Evolutionary conservation across 148 eudicot genomes (phyloP), one percentile per base, ranked within the genome.

Genomic region (Mesembryanthemum crystallinum): DNA sequence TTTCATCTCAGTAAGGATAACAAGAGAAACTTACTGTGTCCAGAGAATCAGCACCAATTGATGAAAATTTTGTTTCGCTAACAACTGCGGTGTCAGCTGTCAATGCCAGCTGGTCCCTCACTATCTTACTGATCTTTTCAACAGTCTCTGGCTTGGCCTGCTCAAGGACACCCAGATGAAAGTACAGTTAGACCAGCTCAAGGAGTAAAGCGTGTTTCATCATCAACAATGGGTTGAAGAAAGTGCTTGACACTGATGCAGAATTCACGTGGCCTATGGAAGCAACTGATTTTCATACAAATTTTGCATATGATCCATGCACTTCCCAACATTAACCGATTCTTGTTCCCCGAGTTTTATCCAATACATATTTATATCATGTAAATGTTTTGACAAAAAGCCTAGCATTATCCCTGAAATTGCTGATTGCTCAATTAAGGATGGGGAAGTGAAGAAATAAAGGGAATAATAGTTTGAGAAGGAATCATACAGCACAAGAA

Each of bases 111-210:
- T 87, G 92, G 64, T 83, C 71, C 72, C 32, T 85, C 77, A 89
- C 92, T 13, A 89, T 85, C 5, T 68, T 69, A 28, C 81, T 76
- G 10, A 89, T 90, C 82, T 85, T 84, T 6, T 87, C 85, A 25
- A 89, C 79, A 67, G 90, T 89, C 78, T 87, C 90, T 28, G 81
- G 84, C 55, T 86, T 87, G n/a, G 92, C 92, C 92, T 89, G 86
- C 63, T 63, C 42, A 75, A 74, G 43, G n/a, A 60, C 21, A 55
- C 54, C 70, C 75, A 32, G 25, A 20, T 25, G 21, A 8, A 64
- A 15, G 29, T 64, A 35, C 42, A 32, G 8, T 17, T 27, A 30
- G 39, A 29, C 14, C 8, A 63, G 67, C 37, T 37, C 18, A 67
- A 42, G 0, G 29, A 39, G 14, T 39, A 20, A 67, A 2, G 30